Base-by-base conservation (phyloP, 1,284 basidiomycete species). In the Heterobasidion occidentale region DNA sequence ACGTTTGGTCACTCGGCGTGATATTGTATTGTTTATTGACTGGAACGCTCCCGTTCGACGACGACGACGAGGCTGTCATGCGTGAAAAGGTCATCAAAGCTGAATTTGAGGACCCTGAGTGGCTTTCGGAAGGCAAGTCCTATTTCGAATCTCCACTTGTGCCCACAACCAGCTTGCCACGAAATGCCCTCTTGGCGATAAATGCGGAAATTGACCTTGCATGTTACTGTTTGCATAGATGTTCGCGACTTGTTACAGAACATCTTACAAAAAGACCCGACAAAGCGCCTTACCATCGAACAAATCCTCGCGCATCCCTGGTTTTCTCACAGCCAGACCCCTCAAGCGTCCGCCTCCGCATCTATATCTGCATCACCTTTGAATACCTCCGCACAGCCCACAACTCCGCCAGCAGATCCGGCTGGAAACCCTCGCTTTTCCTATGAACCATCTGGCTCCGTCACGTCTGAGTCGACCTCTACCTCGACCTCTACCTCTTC, bases 1-100 rank as follows among this genome's bases (percentile, higher is more conserved):
- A 99, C 66, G 79, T 98, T 34, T 99, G 96, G 96, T 98, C 97
- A 0, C 77, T 98, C 36, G 96, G 96, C 3, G 83, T 99, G 59
- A 98, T 99, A 55, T 77, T 99, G 9, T 98, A 96, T 69, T 90
- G 88, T n/a, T 80, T 98, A 14, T 77, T 98, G 42, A 95, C 92
- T 0, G 96, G 96, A 1, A 92, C 90, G 5, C 74, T 98, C n/a
- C 96, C 96, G 0, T 98, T 98, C 65, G 96, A 98, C 65, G 93
- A 98, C 64, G 97, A 99, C 59, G 89, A 98, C 67, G 97, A 99
- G 71, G 73, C 77, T 38, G 68, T 90, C 36, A 98, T 98, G 94
- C 89, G 89, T 63, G 76, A 81, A 52, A 89, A 92, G 69, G 93
- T 99, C 61, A 83, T 94, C 56, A 77, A 84, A 59, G 92, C 90